A percentile compares a stretch with the other conserved stretches of the same genome.
Evolutionary conservation across 257 asterid genomes (phyloP).

Genomic region (Capsicum chinense): DNA sequence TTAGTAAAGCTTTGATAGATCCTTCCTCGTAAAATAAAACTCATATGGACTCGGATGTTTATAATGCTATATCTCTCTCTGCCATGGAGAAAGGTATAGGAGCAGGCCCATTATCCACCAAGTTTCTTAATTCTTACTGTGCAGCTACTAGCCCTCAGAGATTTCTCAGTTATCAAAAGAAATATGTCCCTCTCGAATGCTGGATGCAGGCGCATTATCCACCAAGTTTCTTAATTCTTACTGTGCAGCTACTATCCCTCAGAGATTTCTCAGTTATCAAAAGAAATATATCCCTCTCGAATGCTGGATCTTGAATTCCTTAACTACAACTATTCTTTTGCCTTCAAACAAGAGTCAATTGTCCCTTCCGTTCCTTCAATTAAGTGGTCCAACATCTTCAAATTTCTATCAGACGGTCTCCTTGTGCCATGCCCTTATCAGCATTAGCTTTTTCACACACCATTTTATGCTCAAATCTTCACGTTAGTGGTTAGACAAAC

Average conservation of each 20-base stretch:
- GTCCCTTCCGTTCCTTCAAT: not conserved
- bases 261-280: not conserved
- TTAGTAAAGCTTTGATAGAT: not conserved
- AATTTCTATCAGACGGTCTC: not conserved
- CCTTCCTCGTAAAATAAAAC: not conserved
- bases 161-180: constrained; percentile 5
- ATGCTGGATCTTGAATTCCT: not conserved
- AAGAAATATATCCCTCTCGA: not conserved
- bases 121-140: not conserved
- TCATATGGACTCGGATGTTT: not conserved
- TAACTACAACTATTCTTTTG: not conserved
- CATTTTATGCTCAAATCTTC: not conserved
- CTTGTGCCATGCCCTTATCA: not conserved
- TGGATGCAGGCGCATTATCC: constrained; percentile 1
- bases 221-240: not conserved
- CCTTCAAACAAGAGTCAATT: not conserved
- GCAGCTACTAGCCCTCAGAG: not conserved
- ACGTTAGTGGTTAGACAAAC: not conserved
- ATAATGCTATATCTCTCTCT: constrained; percentile 10
- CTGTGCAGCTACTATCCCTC: not conserved
- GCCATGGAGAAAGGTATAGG: not conserved
- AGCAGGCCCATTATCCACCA: not conserved
- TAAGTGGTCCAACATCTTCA: not conserved
- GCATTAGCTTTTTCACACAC: constrained; percentile 6
- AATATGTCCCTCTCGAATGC: not conserved